Evolutionary conservation across 1,139 yeast species (phyloP), one percentile per base, ranked within the genome.

Genomic region (Candida smagusa): DNA sequence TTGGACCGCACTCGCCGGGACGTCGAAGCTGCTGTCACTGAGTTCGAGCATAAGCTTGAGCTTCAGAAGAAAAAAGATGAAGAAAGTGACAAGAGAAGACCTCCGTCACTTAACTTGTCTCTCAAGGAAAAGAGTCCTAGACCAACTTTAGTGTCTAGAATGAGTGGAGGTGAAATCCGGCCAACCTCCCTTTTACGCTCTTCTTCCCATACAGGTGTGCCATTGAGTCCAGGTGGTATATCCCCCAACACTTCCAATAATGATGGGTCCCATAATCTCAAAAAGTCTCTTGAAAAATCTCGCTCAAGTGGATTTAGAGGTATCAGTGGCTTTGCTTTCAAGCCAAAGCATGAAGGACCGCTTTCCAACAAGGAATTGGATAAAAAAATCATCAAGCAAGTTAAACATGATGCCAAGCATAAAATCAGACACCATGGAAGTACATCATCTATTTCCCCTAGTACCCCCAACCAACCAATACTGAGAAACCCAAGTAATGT

Each of bases 1-100:
- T 60, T 79, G 38, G 58, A 55, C 9, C 52, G 58, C 28, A 67
- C 72, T 33, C 66, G 61, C 39, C 47, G 45, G 6, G 71, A 65
- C 36, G 49, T 62, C 30, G 56, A 49, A 3, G 38, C 38, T 4
- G 52, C 49, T 7, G 53, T 59, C 19, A 50, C 48, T 2, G 47
- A 43, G 12, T 47, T 62, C 38, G 49, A 48, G 34, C 36, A 34
- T 36, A 48, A 40, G 33, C 49, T 41, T 22, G 52, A 47, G 27
- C 44, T 43, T 12, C 53, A 48, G 30, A 39, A 36, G 22, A 30
- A 8, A 9, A 11, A 19, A 12, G 25, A 9, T 3, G 9, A 9
- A 9, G 26, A 23, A 9, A 6, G 4, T 9, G 26, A n/a, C 3
- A 23, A 23, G 26, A 3, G 26, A n/a, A 23, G 26, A n/a, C 26